A percentile compares a stretch with the other conserved stretches of the same genome.
These are phyloP conservation scores for Circinella minor DNA, from an alignment of 371 early-diverging fungal species.

Conservation along the genomic window DNA sequence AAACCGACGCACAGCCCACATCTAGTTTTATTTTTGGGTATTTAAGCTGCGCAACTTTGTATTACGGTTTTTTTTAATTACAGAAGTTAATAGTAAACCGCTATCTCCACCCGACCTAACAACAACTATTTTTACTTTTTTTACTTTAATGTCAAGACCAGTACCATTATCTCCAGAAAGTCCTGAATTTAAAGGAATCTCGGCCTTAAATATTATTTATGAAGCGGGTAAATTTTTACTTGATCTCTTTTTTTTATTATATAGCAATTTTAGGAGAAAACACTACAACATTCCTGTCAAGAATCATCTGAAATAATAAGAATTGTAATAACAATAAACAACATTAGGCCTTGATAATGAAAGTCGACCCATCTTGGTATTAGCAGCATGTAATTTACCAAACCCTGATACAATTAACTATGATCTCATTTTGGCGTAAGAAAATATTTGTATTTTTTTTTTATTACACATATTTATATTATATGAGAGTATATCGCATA, in stretches of 20 bases:
- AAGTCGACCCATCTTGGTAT: conserved; percentile 78
- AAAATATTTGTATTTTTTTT: background rate
- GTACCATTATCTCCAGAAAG: conserved; percentile 34
- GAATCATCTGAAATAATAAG: conserved; percentile 1
- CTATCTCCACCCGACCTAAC: background rate
- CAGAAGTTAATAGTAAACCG: too few species aligned
- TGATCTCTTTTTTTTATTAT: too few species aligned
- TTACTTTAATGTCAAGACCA: conserved; percentile 31
- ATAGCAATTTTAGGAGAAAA: too few species aligned
- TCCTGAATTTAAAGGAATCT: conserved; percentile 53
- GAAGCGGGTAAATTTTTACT: conserved; percentile 46
- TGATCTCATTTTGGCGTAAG: conserved; percentile 77
- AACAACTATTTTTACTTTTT: background rate
- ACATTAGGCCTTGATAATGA: conserved; percentile 81
- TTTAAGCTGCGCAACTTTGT: too few species aligned
- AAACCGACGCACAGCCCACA: too few species aligned
- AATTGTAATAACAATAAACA: background rate
- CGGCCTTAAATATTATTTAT: conserved; percentile 49
- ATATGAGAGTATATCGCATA: background rate
- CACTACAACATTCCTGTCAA: background rate
- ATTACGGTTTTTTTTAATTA: too few species aligned
- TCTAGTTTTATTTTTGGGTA: too few species aligned
- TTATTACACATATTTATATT: background rate
- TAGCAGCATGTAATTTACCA: conserved; percentile 85
- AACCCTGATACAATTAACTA: conserved; percentile 77